A percentile compares a stretch with the other conserved stretches of the same genome.
Evolutionary conservation across 179 eudicot genomes (phyloP).

Genomic region (Patellifolia procumbens): DNA sequence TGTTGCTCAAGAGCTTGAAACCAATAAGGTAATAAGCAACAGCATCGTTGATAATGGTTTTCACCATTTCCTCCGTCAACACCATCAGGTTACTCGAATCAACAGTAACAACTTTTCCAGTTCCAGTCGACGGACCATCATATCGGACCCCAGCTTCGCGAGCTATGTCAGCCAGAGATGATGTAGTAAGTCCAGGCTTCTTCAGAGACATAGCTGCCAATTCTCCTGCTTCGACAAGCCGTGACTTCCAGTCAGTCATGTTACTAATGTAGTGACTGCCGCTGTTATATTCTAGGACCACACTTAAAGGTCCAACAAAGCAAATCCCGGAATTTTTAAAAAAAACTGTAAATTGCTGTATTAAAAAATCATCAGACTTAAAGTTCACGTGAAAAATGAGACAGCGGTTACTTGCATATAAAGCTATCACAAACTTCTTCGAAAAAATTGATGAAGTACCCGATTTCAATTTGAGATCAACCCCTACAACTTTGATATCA

Average conservation of each 20-base stretch:
- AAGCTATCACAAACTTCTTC: too few species aligned
- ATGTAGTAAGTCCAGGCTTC: slow-evolving; percentile 3
- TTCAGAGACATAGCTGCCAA: slow-evolving; percentile 22
- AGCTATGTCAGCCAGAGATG: not conserved
- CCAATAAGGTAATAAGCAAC: slow-evolving; percentile 14
- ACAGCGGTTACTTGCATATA: not conserved
- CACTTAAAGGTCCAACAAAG: not conserved
- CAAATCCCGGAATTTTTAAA: not conserved
- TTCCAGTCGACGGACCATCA: too few species aligned
- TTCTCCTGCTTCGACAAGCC: slow-evolving; percentile 11
- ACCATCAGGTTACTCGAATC: not conserved
- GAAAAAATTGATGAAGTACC: too few species aligned
- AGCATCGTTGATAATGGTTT: slow-evolving; percentile 9
- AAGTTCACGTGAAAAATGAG: not conserved
- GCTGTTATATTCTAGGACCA: too few species aligned
- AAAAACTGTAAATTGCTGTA: too few species aligned
- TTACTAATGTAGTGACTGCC: too few species aligned
- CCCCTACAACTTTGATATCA: not conserved
- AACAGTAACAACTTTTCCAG: not conserved
- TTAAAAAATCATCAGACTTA: too few species aligned
- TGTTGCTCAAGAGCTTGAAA: slow-evolving; percentile 12
- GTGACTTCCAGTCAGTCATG: too few species aligned
- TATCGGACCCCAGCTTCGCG: too few species aligned
- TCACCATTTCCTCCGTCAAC: slow-evolving; percentile 7
- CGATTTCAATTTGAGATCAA: not conserved